Base-by-base conservation (phyloP, 257 asterid species). In the Scutellaria barbata region DNA sequence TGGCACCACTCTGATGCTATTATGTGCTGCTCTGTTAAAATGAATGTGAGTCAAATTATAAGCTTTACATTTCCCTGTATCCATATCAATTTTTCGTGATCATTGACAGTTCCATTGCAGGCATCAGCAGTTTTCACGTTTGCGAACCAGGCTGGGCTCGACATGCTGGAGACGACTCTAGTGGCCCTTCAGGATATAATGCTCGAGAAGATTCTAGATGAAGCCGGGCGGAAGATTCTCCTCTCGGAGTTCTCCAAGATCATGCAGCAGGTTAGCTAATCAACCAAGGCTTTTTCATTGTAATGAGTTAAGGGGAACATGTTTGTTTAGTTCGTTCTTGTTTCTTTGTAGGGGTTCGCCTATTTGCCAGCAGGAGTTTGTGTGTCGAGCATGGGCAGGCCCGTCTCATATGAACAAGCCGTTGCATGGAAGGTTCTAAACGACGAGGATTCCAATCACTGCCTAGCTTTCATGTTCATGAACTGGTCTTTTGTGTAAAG, bases 131-230 rank as follows among this genome's bases (percentile, higher is more conserved):
- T 86, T 11, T 90, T 93, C 71, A 86, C 91, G 11, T 90, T 93
- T 63, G 95, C 96, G 13, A 93, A 93, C 83, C 97, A 93, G 79
- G 97, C 96, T 0, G 97, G 98, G 8, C 97, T 93, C 0, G 97
- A 93, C 89, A 86, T 93, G 98, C 91, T 93, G n/a, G 98, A 93
- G 77, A 90, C 98, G 0, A 93, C 96, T 22, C 84, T 90, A 1
- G 94, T 87, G 3, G 89, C 96, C 78, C 96, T 93, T 74, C 96
- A 93, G 79, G 96, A 93, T 74, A 86, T 93, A 65, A 84, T 91
- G 87, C 92, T 93, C 10, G 98, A 93, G 73, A 93, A 90, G 78
- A 83, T 93, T 62, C 86, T 93, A 0, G 96, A 91, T 52, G 97
- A 93, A 75, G 78, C 91, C 9, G 96, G 96, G 60, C 86, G 95